Conservation (phyloP, 1,284 basidiomycete species). For the Naganishia liquefaciens region DNA sequence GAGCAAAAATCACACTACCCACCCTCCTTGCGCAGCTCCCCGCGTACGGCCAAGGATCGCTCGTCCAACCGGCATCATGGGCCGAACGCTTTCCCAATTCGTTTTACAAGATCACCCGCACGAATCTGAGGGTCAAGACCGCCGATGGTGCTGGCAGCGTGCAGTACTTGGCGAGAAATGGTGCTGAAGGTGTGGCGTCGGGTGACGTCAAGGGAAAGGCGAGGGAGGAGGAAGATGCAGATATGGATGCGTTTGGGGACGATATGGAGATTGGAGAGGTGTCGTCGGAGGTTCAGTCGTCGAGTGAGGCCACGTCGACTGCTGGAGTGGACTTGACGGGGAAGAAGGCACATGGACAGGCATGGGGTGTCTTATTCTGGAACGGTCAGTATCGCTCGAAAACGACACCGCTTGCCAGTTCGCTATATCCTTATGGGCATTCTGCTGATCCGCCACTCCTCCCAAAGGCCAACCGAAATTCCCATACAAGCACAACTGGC, state of each 20-base stretch:
- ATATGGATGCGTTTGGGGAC: conserved; percentile 18
- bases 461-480: conserved; percentile 30
- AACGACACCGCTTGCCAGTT: neutral
- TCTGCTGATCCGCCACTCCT: conserved; percentile 16
- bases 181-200: neutral
- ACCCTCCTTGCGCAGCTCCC: conserved; percentile 27
- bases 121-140: conserved; percentile 39
- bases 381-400: conserved; percentile 38
- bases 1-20: conserved; percentile 21
- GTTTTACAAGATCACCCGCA: conserved; percentile 44
- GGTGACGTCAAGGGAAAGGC: conserved; percentile 34
- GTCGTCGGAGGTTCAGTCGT: neutral
- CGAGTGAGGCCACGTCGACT: neutral
- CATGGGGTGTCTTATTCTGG: conserved; percentile 44
- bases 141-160: neutral
- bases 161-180: conserved; percentile 1
- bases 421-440: neutral
- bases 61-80: conserved; percentile 41
- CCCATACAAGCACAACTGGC: conserved; percentile 24
- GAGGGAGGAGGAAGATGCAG: conserved; percentile 24
- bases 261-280: conserved; percentile 23
- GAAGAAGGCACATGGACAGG: conserved; percentile 36
- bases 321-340: conserved; percentile 14
- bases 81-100: conserved; percentile 36
- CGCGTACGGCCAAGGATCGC: conserved; percentile 37